These are phyloP conservation scores for Aristolochia californica DNA, from an alignment of 164 flowering plant species.

Conservation along the genomic window DNA sequence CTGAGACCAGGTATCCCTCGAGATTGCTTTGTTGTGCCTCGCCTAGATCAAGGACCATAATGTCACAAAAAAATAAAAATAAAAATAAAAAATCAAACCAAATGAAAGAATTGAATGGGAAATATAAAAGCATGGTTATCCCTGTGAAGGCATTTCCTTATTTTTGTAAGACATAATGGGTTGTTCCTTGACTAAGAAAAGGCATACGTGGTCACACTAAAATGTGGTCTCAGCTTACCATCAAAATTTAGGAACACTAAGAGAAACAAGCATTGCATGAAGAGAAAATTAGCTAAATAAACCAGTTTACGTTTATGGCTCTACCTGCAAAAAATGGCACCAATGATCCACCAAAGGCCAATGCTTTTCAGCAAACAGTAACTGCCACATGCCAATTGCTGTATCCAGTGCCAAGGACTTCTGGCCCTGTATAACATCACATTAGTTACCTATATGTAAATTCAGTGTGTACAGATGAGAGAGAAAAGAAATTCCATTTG, in stretches of 20 bases:
- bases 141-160: no score
- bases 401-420: conserved; percentile 97
- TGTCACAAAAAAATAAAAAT: conserved; percentile 1
- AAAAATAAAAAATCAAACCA: not conserved
- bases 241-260: no score
- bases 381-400: conserved; percentile 99
- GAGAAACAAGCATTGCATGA: not conserved
- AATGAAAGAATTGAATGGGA: not conserved
- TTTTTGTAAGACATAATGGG: not conserved
- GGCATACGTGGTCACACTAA: no score
- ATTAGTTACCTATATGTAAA: no score
- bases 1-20: conserved; percentile 97
- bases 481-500: no score
- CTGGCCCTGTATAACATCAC: conserved; percentile 56
- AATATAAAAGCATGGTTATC: not conserved
- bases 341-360: conserved; percentile 96
- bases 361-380: conserved; percentile 88
- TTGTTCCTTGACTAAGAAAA: not conserved
- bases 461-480: no score
- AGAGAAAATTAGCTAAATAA: not conserved
- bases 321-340: conserved; percentile 97
- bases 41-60: conserved; percentile 32
- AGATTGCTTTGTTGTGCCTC: conserved; percentile 88
- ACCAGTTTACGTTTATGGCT: not conserved
- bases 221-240: no score